Conservation (phyloP, 768 basidiomycete genomes). For the Steccherinum ochraceum region DNA sequence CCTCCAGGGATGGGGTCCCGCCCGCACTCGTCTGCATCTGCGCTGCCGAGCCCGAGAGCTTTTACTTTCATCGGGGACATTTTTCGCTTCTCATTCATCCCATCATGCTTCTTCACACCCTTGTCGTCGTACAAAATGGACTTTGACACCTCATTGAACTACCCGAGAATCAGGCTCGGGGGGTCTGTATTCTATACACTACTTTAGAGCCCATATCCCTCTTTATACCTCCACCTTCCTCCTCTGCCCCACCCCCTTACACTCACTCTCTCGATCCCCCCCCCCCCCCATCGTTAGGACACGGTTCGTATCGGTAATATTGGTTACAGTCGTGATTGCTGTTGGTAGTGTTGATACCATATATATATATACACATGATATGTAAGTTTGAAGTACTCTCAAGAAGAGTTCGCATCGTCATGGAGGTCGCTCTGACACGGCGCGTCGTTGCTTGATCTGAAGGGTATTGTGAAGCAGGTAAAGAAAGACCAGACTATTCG, state of each 20-base stretch:
- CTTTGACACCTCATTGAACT: not conserved
- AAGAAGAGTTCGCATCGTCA: not conserved
- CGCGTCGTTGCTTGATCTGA: not conserved
- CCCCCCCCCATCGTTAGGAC: not conserved
- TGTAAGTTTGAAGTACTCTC: not conserved
- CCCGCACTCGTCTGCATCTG: not conserved
- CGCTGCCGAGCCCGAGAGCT: not conserved
- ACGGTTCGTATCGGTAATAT: not conserved
- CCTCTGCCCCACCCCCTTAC: not conserved
- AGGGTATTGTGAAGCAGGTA: not conserved
- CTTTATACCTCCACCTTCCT: not conserved
- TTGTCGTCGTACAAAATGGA: not conserved
- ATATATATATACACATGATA: not conserved
- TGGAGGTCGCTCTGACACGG: not conserved
- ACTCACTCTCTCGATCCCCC: not conserved
- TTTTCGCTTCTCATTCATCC: not conserved
- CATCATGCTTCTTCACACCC: not conserved
- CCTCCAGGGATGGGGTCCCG: no score
- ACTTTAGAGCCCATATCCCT: not conserved
- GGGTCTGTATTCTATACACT: not conserved
- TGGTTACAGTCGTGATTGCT: not conserved
- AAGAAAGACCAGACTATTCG: not conserved
- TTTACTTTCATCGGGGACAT: not conserved
- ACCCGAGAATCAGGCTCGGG: not conserved
- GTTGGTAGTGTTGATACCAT: not conserved